These are phyloP conservation scores for Coleophoma cylindrospora DNA, from an alignment of 2,329 filamentous ascomycete species.

Conservation along the genomic window DNA sequence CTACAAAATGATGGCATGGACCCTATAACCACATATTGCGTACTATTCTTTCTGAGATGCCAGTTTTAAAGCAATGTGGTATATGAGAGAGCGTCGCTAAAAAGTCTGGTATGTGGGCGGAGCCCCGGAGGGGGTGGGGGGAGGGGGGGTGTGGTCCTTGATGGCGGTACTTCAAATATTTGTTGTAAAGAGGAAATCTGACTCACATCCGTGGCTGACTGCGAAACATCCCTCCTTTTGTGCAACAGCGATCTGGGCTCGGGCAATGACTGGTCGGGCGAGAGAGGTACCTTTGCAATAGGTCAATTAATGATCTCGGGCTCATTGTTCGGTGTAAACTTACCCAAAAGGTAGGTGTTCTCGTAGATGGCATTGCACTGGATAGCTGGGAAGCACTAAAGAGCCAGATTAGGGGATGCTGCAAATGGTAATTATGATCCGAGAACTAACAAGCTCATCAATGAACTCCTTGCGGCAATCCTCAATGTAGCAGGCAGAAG, in stretches of 20 bases:
- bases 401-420: no score
- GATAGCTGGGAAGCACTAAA: constrained; percentile 59
- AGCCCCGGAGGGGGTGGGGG: no score
- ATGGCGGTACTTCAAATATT: no score
- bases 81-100: no score
- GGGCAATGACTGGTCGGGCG: constrained; percentile 66
- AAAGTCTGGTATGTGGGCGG: no score
- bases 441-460: constrained; percentile 51
- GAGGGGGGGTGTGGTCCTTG: no score
- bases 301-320: not conserved
- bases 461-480: constrained; percentile 73
- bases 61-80: no score
- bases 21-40: no score
- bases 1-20: no score
- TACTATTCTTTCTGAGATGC: no score
- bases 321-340: constrained; percentile 19
- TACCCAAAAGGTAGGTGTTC: constrained; percentile 56
- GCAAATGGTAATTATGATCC: no score
- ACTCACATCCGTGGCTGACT: constrained; percentile 43
- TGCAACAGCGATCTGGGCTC: constrained; percentile 59
- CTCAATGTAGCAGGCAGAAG: constrained; percentile 35
- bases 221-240: constrained; percentile 48
- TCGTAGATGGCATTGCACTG: constrained; percentile 70
- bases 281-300: constrained; percentile 47
- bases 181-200: no score